Evolutionary conservation across 163 green algal genomes (phyloP).

Genomic region (Prototheca stagnorum): DNA sequence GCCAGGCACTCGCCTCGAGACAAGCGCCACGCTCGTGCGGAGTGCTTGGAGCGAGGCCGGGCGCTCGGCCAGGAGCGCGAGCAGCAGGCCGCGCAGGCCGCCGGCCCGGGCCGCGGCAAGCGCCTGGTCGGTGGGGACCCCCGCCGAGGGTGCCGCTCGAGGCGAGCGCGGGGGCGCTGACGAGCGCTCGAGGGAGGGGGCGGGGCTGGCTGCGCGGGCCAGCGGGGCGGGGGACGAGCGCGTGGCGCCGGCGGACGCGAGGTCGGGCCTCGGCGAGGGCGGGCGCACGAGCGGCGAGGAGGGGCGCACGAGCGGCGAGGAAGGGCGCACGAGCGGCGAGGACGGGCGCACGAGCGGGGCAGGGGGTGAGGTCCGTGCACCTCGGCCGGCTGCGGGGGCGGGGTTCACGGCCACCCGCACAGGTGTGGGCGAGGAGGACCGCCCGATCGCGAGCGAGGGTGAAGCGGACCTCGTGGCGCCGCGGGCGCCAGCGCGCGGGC

Average conservation of each 20-base stretch:
- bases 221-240: background rate
- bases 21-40: no score
- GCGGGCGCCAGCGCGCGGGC: background rate
- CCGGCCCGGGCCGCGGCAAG: background rate
- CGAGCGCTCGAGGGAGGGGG: background rate
- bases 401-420: background rate
- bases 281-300: no score
- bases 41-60: no score
- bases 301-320: no score
- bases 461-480: background rate
- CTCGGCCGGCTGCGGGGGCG: background rate
- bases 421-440: background rate
- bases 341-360: no score
- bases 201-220: background rate
- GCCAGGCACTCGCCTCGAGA: no score
- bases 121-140: background rate
- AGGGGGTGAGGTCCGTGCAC: no score
- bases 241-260: background rate
- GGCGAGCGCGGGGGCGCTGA: background rate
- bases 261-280: background rate
- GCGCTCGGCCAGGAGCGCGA: constrained; percentile 8
- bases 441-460: background rate
- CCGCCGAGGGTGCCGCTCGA: background rate
- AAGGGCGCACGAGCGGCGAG: no score
- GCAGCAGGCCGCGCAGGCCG: constrained; percentile 4